phyloP scores from a whole-genome alignment of 768 basidiomycete species.

The Trametes maxima region DNA sequence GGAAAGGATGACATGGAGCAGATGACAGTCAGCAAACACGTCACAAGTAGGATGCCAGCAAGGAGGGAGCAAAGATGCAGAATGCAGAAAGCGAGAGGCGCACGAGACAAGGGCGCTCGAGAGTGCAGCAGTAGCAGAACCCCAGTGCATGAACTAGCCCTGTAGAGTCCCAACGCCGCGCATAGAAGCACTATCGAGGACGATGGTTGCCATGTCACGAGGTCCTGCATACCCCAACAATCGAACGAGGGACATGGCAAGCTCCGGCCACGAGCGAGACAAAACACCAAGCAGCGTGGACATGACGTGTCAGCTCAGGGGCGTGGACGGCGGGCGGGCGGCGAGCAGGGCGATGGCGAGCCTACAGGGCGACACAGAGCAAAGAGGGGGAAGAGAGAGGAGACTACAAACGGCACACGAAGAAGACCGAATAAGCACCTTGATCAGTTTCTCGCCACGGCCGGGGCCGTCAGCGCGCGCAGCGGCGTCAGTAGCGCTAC shows the following conservation, averaged over 20 bases:
- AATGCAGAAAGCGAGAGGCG: slow-evolving; percentile 6
- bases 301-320: slow-evolving; percentile 14
- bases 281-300: neutral
- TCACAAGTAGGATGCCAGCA: slow-evolving; percentile 17
- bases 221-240: neutral
- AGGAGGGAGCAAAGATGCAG: slow-evolving; percentile 8
- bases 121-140: neutral
- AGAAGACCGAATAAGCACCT: slow-evolving; percentile 36
- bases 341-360: slow-evolving; percentile 15
- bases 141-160: slow-evolving; percentile 10
- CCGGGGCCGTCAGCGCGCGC: slow-evolving; percentile 22
- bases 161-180: slow-evolving; percentile 9
- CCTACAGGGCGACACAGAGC: slow-evolving; percentile 42
- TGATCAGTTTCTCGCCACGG: slow-evolving; percentile 37
- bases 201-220: slow-evolving; percentile 21
- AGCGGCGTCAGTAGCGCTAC: slow-evolving; percentile 12
- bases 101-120: slow-evolving; percentile 6
- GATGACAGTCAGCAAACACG: slow-evolving; percentile 22
- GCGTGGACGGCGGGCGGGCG: slow-evolving; percentile 9
- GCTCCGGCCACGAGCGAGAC: slow-evolving; percentile 16
- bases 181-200: neutral
- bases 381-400: slow-evolving; percentile 50
- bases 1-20: slow-evolving; percentile 17
- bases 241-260: slow-evolving; percentile 17
- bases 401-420: slow-evolving; percentile 15